Evolutionary conservation across 1,139 yeast genomes (phyloP).

Genomic region (Hemisphaericaspora xylofermentans): DNA sequence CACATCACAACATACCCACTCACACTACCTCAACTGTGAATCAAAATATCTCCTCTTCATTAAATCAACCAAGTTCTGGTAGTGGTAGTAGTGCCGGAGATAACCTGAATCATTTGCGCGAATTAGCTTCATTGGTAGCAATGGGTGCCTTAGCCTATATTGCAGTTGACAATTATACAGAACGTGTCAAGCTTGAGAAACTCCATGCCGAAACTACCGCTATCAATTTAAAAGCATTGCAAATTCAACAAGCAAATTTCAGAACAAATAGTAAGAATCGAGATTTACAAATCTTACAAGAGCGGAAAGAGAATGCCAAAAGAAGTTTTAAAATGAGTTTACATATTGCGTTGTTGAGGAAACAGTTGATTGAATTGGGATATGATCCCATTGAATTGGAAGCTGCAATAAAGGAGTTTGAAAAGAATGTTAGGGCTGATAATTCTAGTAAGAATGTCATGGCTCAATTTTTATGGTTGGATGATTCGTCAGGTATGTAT

Average conservation of each 20-base stretch:
- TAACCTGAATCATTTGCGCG: conserved; percentile 22
- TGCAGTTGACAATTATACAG: conserved; percentile 52
- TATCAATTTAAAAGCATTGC: conserved; percentile 43
- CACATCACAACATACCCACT: not conserved
- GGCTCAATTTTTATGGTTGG: conserved; percentile 59
- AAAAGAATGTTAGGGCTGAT: conserved; percentile 54
- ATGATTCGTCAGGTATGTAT: conserved; percentile 44
- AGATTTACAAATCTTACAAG: conserved; percentile 48
- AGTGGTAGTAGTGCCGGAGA: conserved; percentile 7
- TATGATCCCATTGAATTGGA: conserved; percentile 54
- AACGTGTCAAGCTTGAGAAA: conserved; percentile 43
- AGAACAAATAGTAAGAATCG: conserved; percentile 45
- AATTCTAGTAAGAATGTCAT: conserved; percentile 53
- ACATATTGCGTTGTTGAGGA: conserved; percentile 61
- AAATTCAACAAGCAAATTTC: conserved; percentile 43
- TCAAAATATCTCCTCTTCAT: not conserved
- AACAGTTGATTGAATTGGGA: conserved; percentile 55
- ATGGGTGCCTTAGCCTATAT: conserved; percentile 44
- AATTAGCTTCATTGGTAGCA: conserved; percentile 36
- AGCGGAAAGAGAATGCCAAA: conserved; percentile 46
- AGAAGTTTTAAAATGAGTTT: conserved; percentile 60
- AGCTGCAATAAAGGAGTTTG: conserved; percentile 52
- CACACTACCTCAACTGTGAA: not conserved
- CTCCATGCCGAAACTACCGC: conserved; percentile 38
- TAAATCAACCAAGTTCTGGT: not conserved